A percentile compares a stretch with the other conserved stretches of the same genome.
Evolutionary conservation across 2,329 filamentous ascomycete species (phyloP).

Genomic region (Botryotinia narcissicola): DNA sequence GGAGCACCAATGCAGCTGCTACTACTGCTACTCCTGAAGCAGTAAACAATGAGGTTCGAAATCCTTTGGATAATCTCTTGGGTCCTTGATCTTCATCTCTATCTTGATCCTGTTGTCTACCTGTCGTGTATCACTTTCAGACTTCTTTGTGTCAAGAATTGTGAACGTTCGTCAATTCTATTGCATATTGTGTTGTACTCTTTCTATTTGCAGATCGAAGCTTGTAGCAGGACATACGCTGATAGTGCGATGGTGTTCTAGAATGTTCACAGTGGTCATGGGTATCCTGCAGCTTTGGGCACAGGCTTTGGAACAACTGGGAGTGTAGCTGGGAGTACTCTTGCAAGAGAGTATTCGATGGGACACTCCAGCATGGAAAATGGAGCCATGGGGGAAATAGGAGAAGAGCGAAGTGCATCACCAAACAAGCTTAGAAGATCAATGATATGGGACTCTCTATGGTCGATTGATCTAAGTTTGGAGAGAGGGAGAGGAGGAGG

Average conservation of each 20-base stretch:
- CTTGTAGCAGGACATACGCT: constrained; percentile 24
- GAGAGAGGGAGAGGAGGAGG: constrained; percentile 42
- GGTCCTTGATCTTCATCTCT: constrained; percentile 28
- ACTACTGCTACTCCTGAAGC: constrained; percentile 19
- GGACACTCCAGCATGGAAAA: too few species aligned
- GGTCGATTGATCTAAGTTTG: constrained; percentile 58
- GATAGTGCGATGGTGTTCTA: constrained; percentile 28
- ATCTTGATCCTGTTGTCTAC: constrained; percentile 10
- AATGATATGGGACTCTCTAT: constrained; percentile 61
- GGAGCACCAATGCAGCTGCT: not conserved
- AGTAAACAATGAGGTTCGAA: constrained; percentile 33
- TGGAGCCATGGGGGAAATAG: constrained; percentile 18
- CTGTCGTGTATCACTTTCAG: not conserved
- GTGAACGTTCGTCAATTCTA: not conserved
- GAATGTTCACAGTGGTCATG: constrained; percentile 19
- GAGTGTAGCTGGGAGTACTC: not conserved
- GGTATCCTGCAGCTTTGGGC: not conserved
- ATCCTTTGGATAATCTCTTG: constrained; percentile 33
- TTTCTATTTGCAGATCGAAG: not conserved
- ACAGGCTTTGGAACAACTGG: not conserved
- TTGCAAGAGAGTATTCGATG: not conserved
- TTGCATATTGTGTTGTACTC: not conserved
- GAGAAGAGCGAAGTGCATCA: constrained; percentile 27
- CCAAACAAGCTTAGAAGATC: constrained; percentile 46
- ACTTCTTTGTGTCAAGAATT: not conserved